Evolutionary conservation across 768 basidiomycete genomes (phyloP).

Genomic region (Macrolepiota albuminosa): DNA sequence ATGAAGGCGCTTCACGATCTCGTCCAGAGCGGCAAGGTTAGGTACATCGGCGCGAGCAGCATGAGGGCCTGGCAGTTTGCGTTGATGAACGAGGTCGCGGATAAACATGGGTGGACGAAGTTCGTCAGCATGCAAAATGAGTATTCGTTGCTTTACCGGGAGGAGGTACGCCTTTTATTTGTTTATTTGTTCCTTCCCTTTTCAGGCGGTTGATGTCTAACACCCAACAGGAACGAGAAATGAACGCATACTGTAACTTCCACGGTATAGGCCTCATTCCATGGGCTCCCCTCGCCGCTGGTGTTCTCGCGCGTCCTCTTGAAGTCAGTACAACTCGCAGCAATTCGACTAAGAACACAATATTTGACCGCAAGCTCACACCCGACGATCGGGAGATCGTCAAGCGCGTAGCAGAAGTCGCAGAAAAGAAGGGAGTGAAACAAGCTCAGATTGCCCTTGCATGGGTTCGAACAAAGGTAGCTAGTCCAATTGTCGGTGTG

Average conservation of each 20-base stretch:
- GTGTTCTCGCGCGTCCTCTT: slow-evolving; percentile 33
- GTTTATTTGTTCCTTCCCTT: not conserved
- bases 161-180: slow-evolving; percentile 28
- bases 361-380: slow-evolving; percentile 15
- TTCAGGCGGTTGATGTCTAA: no score
- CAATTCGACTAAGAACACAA: slow-evolving; percentile 13
- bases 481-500: slow-evolving; percentile 28
- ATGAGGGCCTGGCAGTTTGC: slow-evolving; percentile 44
- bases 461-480: slow-evolving; percentile 32
- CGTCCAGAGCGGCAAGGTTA: slow-evolving; percentile 29
- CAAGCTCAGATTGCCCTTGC: slow-evolving; percentile 46
- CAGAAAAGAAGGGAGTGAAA: slow-evolving; percentile 32
- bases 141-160: slow-evolving; percentile 49
- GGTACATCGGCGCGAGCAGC: slow-evolving; percentile 45
- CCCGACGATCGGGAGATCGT: slow-evolving; percentile 28
- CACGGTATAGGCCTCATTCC: slow-evolving; percentile 52
- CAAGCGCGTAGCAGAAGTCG: slow-evolving; percentile 34
- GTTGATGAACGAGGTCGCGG: slow-evolving; percentile 39
- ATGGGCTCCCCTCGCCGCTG: slow-evolving; percentile 39
- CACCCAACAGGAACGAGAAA: slow-evolving; percentile 37
- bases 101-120: slow-evolving; percentile 41
- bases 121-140: slow-evolving; percentile 56
- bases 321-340: slow-evolving; percentile 19
- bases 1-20: slow-evolving; percentile 45
- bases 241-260: slow-evolving; percentile 39